These are phyloP conservation scores for Solanum pennellii DNA, from an alignment of 257 asterid genomes.

Conservation along the genomic window DNA sequence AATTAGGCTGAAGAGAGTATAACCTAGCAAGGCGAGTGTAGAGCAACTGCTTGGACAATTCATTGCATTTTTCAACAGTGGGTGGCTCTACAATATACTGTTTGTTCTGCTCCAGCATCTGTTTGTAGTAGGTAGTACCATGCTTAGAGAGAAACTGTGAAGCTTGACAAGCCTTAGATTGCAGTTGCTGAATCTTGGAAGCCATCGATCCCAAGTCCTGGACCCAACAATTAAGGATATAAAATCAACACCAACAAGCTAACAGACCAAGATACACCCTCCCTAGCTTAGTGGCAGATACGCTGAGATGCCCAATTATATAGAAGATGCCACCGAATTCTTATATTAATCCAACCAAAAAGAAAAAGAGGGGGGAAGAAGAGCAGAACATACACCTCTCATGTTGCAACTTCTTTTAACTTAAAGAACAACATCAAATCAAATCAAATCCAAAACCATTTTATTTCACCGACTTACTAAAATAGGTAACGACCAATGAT, in stretches of 20 bases:
- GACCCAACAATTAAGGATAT: not conserved
- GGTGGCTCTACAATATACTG: constrained; percentile 35
- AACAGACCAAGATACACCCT: not conserved
- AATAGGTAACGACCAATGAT: not conserved
- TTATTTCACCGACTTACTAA: not conserved
- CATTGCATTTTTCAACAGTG: constrained; percentile 35
- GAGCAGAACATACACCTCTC: not conserved
- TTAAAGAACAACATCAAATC: not conserved
- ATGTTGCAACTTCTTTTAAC: not conserved
- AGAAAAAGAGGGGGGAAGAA: not conserved
- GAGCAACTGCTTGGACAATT: constrained; percentile 31
- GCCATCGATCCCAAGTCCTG: constrained; percentile 20
- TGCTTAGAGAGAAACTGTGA: constrained; percentile 21
- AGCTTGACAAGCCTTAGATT: constrained; percentile 29
- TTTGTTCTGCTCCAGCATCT: constrained; percentile 29
- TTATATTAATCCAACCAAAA: not conserved
- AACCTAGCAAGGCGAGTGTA: constrained; percentile 50
- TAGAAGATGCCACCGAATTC: not conserved
- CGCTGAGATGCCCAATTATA: not conserved
- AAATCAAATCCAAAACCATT: not conserved
- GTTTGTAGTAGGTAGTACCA: constrained; percentile 24
- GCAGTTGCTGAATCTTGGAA: constrained; percentile 24
- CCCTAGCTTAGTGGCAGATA: not conserved
- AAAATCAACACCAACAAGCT: not conserved
- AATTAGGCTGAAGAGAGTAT: not conserved